Evolutionary conservation across 345 rosid species (phyloP).

Genomic region (Citrus hindsii): DNA sequence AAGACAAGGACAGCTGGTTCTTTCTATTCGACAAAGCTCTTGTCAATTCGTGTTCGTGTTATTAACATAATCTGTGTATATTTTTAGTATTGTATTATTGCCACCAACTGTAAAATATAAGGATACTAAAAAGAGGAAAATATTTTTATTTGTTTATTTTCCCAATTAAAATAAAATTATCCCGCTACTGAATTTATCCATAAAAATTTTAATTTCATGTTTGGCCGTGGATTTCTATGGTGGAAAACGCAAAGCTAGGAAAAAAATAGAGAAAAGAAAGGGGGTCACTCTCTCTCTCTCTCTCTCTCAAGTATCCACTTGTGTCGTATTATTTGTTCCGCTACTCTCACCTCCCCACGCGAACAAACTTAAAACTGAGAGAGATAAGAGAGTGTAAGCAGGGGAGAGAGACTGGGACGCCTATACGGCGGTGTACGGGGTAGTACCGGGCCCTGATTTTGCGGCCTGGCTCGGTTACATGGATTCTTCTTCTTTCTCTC

Average conservation of each 20-base stretch:
- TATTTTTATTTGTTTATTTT: background rate
- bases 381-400: slow-evolving; percentile 11
- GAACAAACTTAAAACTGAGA: background rate
- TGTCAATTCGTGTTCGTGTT: background rate
- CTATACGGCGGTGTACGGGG: slow-evolving; percentile 47
- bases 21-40: background rate
- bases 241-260: slow-evolving; percentile 39
- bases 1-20: slow-evolving; percentile 31
- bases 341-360: slow-evolving; percentile 15
- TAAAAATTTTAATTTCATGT: background rate
- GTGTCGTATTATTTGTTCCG: slow-evolving; percentile 13
- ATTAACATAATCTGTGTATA: too few relatives aligned
- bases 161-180: background rate
- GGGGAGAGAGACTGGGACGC: slow-evolving; percentile 22
- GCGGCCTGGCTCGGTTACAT: slow-evolving; percentile 28
- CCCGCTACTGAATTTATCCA: background rate
- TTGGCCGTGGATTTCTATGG: slow-evolving; percentile 35
- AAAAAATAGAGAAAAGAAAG: background rate
- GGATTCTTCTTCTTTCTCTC: slow-evolving; percentile 29
- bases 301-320: slow-evolving; percentile 9
- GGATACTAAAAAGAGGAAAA: background rate
- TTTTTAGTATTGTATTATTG: too few relatives aligned
- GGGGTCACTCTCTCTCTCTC: background rate
- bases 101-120: too few relatives aligned
- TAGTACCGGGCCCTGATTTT: slow-evolving; percentile 40